phyloP scores from a whole-genome alignment of 257 asterid species.

The Capsicum baccatum region DNA sequence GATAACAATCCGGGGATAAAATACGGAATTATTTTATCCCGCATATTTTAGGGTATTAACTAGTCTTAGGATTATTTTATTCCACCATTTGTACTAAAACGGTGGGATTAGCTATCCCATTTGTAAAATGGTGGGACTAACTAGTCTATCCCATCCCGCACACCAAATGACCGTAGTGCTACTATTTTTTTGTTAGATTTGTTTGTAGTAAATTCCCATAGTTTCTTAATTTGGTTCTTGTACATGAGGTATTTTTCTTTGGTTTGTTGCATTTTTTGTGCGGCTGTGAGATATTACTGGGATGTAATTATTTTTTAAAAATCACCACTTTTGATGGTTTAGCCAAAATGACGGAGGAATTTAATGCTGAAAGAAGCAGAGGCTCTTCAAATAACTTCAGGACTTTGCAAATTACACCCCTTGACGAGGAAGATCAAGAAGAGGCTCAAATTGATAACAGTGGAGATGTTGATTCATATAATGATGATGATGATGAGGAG shows the following conservation, averaged over 20 bases:
- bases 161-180: not conserved
- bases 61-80: too few species aligned
- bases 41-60: too few species aligned
- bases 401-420: conserved; percentile 54
- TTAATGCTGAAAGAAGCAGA: conserved; percentile 42
- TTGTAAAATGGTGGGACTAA: too few species aligned
- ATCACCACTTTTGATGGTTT: not conserved
- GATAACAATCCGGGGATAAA: too few species aligned
- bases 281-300: not conserved
- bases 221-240: not conserved
- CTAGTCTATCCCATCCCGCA: too few species aligned
- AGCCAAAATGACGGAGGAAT: conserved; percentile 37
- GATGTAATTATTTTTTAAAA: conserved; percentile 25
- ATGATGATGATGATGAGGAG: conserved; percentile 69
- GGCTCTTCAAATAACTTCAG: conserved; percentile 44
- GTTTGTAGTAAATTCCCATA: not conserved
- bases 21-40: too few species aligned
- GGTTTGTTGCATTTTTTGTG: not conserved
- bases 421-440: conserved; percentile 62
- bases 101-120: too few species aligned
- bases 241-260: not conserved
- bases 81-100: too few species aligned
- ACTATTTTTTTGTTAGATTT: not conserved
- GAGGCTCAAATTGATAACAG: conserved; percentile 47
- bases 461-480: conserved; percentile 44